Base-by-base conservation (phyloP, 306 rosid genomes). In the Prunus padus region DNA sequence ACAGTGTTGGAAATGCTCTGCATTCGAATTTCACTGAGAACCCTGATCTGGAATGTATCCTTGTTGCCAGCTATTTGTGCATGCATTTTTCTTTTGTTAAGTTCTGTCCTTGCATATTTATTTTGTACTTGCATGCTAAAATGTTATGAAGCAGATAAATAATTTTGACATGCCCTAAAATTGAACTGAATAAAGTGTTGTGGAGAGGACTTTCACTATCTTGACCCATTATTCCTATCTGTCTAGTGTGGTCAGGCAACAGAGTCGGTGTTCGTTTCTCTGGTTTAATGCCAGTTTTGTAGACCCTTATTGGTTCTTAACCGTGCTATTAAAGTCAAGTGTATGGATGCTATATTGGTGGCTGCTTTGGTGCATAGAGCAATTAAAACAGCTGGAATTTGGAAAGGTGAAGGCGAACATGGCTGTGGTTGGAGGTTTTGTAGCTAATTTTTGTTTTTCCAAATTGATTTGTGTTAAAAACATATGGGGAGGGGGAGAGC, bases 31-130 rank as follows among this genome's bases (percentile, higher is more conserved):
- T 94, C 75, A 77, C 89, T 0, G 97, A 92, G 81, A 94, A 87
- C 76, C 98, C 96, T 65, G 98, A 94, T 78, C 73, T 82, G 79
- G 97, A 94, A 81, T 94, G 98, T 94, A 94, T 89, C 96, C 96
- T 91, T 85, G 63, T 91, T 85, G 63, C 47, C 23, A 5, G 71
- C 51, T 77, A 54, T 19, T 59, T 60, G 20, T 26, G 10, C 3
- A 23, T 56, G 5, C 57, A 19, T 55, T 50, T 20, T 4, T 71
- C 37, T 37, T 60, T 42, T 77, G 1, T 13, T 26, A 47, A 62
- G 19, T 47, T 61, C 19, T 62, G 60, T 30, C 28, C 60, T 25
- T 74, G 86, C 86, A 66, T 67, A 67, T 45, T 68, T 31, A 67
- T 30, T 12, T 7, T 26, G 37, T 59, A 11, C 64, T 22, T 71